Conservation (phyloP, 495 filamentous ascomycete species). For the Collariella sp. region DNA sequence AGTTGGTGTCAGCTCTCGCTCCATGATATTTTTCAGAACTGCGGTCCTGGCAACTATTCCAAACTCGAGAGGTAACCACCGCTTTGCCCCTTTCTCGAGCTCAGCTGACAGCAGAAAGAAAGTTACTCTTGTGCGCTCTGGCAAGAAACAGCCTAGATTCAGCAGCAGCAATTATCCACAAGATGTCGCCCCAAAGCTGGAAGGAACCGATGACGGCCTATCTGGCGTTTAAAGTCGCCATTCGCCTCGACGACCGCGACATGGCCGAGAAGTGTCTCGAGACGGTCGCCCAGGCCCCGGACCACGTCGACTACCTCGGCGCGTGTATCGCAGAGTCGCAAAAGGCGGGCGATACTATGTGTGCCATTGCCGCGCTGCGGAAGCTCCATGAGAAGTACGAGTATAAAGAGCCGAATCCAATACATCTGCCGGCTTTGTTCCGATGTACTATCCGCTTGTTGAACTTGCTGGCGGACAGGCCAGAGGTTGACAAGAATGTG, state of each 20-base stretch:
- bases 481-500: slow-evolving; percentile 16
- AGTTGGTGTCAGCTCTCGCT: slow-evolving; percentile 66
- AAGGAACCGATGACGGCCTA: slow-evolving; percentile 57
- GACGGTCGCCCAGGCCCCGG: slow-evolving; percentile 36
- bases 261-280: slow-evolving; percentile 52
- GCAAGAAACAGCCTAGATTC: slow-evolving; percentile 43
- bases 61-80: slow-evolving; percentile 52
- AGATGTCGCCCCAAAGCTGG: slow-evolving; percentile 50
- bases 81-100: background rate
- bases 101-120: slow-evolving; percentile 41
- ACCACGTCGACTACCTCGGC: slow-evolving; percentile 55
- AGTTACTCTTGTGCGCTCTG: slow-evolving; percentile 58
- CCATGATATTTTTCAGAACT: slow-evolving; percentile 54
- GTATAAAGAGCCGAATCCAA: slow-evolving; percentile 37
- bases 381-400: slow-evolving; percentile 49
- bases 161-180: slow-evolving; percentile 47
- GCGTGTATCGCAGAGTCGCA: slow-evolving; percentile 73
- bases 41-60: slow-evolving; percentile 52
- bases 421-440: slow-evolving; percentile 61
- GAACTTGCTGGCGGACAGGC: slow-evolving; percentile 42
- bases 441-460: slow-evolving; percentile 56
- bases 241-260: slow-evolving; percentile 48
- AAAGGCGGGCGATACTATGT: slow-evolving; percentile 48
- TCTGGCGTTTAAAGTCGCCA: slow-evolving; percentile 64
- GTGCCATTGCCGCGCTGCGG: slow-evolving; percentile 51